Evolutionary conservation across 2,329 filamentous ascomycete species (phyloP).

Genomic region (Sporothrix phasma): DNA sequence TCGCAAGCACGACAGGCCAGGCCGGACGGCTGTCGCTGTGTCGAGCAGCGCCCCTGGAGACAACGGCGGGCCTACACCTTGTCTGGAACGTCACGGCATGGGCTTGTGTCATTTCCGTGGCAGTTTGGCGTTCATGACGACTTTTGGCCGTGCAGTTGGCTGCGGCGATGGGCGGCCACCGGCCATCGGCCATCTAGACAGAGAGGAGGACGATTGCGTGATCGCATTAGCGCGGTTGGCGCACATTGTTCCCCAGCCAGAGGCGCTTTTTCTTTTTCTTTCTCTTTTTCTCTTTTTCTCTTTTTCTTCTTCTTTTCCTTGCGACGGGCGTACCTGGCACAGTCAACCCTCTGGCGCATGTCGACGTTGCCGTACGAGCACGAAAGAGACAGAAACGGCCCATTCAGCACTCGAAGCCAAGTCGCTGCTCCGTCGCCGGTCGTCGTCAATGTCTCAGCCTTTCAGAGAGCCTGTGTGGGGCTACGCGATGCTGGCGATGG

Average conservation of each 20-base stretch:
- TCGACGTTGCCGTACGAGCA: background rate
- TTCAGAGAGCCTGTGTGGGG: background rate
- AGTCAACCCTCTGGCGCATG: background rate
- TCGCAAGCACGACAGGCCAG: slow-evolving; percentile 11
- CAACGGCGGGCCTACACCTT: background rate
- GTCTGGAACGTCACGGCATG: background rate
- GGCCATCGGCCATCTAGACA: slow-evolving; percentile 16
- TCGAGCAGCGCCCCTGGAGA: background rate
- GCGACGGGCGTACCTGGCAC: too few species aligned
- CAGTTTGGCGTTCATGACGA: slow-evolving; percentile 12
- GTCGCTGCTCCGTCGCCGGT: background rate
- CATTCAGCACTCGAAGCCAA: background rate
- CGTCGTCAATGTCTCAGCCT: background rate
- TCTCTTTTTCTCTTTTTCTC: background rate
- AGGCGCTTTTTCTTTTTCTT: background rate
- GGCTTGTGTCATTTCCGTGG: slow-evolving; percentile 8
- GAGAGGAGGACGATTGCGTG: slow-evolving; percentile 25
- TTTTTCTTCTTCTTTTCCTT: background rate
- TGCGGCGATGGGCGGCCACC: slow-evolving; percentile 8
- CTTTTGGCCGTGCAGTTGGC: slow-evolving; percentile 1
- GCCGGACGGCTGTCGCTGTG: slow-evolving; percentile 15
- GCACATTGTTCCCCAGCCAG: slow-evolving; percentile 7
- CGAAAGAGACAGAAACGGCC: background rate
- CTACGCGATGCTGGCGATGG: background rate
- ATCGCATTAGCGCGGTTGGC: slow-evolving; percentile 24